Conservation (phyloP, 139 green algal species). For the Tetradesmus lagerheimii region DNA sequence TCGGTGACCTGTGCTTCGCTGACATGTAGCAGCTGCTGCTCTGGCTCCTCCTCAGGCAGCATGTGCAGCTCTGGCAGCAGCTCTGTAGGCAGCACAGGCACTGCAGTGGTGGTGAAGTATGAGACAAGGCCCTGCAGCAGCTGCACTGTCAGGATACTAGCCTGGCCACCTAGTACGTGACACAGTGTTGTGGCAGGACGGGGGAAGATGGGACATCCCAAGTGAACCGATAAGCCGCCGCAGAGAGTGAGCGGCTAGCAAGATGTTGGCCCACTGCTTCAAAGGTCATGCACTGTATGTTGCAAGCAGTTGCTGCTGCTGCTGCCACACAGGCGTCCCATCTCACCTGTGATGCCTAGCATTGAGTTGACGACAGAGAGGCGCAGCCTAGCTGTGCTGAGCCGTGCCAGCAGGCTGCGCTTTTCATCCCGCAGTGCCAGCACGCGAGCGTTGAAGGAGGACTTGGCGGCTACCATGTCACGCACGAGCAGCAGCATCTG, state of each 20-base stretch:
- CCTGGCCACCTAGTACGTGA: too few species aligned
- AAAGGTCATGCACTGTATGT: too few species aligned
- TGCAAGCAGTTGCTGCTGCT: too few species aligned
- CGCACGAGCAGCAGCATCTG: conserved; percentile 80
- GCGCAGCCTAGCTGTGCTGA: conserved; percentile 28
- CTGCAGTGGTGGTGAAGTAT: too few species aligned
- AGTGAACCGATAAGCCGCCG: too few species aligned
- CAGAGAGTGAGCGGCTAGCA: too few species aligned
- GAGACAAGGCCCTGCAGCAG: too few species aligned
- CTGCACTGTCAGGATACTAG: too few species aligned
- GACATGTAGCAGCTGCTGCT: conserved; percentile 52
- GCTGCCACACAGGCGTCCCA: too few species aligned
- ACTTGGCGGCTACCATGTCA: conserved; percentile 63
- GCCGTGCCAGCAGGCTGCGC: conserved; percentile 46
- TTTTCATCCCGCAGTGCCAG: conserved; percentile 75
- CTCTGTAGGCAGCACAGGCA: not conserved
- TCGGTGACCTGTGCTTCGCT: conserved; percentile 57
- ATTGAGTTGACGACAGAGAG: conserved; percentile 54
- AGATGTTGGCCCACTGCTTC: too few species aligned
- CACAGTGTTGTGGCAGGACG: too few species aligned
- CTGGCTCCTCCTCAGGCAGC: conserved; percentile 61
- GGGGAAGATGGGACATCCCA: too few species aligned
- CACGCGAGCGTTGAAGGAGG: conserved; percentile 80
- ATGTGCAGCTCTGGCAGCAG: not conserved
- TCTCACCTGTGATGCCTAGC: conserved; percentile 47